phyloP scores from a whole-genome alignment of 305 asterid species.

The Fraxinus floribunda region DNA sequence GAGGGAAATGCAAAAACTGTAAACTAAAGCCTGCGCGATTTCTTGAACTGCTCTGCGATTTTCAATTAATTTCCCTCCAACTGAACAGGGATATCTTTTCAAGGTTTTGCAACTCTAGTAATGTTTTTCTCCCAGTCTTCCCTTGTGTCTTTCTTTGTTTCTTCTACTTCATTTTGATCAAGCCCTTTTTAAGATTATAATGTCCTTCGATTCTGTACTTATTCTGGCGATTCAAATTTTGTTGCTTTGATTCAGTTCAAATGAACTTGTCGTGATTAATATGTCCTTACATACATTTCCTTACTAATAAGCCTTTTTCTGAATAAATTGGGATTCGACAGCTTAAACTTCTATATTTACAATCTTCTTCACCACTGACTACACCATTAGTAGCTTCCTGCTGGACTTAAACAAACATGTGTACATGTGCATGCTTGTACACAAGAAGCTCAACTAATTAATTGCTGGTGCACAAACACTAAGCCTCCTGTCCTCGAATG shows the following conservation, averaged over 20 bases:
- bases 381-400: neutral
- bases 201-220: neutral
- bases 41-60: conserved; percentile 1
- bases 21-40: neutral
- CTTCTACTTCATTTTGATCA: neutral
- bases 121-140: neutral
- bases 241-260: neutral
- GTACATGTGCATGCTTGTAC: neutral
- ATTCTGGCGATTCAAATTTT: neutral
- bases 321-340: neutral
- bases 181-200: neutral
- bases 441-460: neutral
- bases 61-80: neutral
- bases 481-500: neutral
- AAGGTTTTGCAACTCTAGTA: neutral
- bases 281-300: neutral
- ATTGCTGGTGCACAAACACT: neutral
- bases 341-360: neutral
- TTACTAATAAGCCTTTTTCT: neutral
- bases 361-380: neutral
- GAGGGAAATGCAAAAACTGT: neutral
- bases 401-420: neutral
- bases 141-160: neutral
- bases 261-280: neutral
- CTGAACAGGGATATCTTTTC: neutral